Conservation (phyloP, 108 stramenopile genomes). For the Nannochloropsis gaditana region DNA sequence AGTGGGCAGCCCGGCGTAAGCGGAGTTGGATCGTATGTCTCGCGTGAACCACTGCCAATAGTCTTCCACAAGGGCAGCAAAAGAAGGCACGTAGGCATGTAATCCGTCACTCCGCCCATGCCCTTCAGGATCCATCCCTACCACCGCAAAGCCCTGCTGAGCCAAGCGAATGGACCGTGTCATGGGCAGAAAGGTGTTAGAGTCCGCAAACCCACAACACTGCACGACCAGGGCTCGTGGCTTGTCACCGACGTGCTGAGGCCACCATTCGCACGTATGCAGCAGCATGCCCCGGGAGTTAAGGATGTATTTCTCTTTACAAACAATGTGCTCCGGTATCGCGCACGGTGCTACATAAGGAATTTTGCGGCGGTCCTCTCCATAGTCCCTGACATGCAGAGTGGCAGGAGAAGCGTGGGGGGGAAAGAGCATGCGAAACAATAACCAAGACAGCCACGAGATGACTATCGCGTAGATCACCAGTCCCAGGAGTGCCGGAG, state of each 20-base stretch:
- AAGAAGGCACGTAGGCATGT: background rate
- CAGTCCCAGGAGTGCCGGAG: background rate
- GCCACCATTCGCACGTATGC: background rate
- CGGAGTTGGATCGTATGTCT: background rate
- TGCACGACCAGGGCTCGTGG: background rate
- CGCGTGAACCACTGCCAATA: background rate
- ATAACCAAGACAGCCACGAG: background rate
- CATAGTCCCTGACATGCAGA: background rate
- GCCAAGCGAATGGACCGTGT: constrained; percentile 6
- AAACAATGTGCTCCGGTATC: background rate
- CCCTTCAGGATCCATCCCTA: constrained; percentile 12
- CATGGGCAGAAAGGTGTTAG: constrained; percentile 7
- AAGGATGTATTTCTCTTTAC: background rate
- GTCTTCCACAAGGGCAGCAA: background rate
- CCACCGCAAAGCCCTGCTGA: background rate
- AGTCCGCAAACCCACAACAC: constrained; percentile 6
- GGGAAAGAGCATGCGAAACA: background rate
- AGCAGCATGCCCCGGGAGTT: background rate
- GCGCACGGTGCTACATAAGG: background rate
- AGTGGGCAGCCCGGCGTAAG: background rate
- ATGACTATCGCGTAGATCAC: background rate
- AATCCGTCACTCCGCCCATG: background rate
- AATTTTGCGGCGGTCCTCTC: constrained; percentile 8
- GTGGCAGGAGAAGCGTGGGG: background rate
- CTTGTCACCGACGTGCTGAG: background rate